Evolutionary conservation across 2,329 filamentous ascomycete species (phyloP).

Genomic region (Gnomoniopsis smithogilvyi): DNA sequence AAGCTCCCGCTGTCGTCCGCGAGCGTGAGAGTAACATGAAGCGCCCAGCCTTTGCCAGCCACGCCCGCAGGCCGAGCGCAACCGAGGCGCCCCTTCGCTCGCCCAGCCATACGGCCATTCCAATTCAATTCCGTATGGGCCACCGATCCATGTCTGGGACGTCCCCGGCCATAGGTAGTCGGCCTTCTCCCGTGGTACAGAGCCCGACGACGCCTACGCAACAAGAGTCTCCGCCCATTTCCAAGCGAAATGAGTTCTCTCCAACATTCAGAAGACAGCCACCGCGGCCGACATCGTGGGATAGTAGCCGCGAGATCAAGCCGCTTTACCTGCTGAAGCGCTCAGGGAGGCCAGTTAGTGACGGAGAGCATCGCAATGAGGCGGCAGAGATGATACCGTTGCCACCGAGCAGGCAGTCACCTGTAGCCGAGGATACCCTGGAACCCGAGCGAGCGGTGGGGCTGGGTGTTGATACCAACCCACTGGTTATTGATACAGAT

Average conservation of each 20-base stretch:
- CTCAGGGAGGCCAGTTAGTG: constrained; percentile 29
- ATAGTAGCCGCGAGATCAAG: constrained; percentile 66
- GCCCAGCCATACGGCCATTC: constrained; percentile 56
- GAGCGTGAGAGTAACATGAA: constrained; percentile 29
- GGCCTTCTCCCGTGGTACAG: constrained; percentile 30
- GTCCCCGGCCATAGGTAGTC: constrained; percentile 38
- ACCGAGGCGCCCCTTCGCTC: constrained; percentile 47
- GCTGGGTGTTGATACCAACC: background rate
- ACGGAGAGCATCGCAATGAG: constrained; percentile 25
- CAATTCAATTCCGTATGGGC: constrained; percentile 52
- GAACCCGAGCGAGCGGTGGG: constrained; percentile 27
- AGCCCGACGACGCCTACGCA: background rate
- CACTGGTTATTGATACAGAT: constrained; percentile 40
- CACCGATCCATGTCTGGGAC: constrained; percentile 28
- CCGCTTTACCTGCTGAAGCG: constrained; percentile 80
- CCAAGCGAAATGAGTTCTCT: background rate
- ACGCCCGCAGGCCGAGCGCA: constrained; percentile 47
- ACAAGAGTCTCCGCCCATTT: constrained; percentile 1
- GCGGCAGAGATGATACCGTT: constrained; percentile 45
- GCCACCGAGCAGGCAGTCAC: constrained; percentile 31
- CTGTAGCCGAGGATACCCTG: constrained; percentile 29
- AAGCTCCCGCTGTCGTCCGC: constrained; percentile 37
- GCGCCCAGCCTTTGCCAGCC: constrained; percentile 24
- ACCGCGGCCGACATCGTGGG: constrained; percentile 58
- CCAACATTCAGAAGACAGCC: constrained; percentile 1